Percentiles rank a stretch among this genome's conserved stretches.
phyloP scores from a whole-genome alignment of 169 alveolate genomes.

The Plasmodium fragile region DNA sequence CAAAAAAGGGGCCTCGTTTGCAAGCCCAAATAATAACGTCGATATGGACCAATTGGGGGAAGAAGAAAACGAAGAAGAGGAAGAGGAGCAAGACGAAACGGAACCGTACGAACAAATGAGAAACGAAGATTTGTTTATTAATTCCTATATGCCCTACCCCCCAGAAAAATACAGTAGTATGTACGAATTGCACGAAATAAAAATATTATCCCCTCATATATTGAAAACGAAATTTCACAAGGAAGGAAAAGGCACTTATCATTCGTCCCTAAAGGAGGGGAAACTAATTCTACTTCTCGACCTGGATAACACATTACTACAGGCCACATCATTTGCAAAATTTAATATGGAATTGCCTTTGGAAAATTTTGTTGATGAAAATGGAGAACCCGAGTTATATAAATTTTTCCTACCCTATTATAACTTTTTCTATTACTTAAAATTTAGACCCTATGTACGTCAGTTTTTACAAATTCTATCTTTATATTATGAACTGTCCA shows the following conservation, averaged over 20 bases:
- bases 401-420: slow-evolving; percentile 91
- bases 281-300: slow-evolving; percentile 90
- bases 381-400: slow-evolving; percentile 93
- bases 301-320: slow-evolving; percentile 92
- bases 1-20: neutral
- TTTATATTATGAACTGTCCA: slow-evolving; percentile 91
- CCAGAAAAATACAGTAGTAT: slow-evolving; percentile 73
- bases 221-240: slow-evolving; percentile 44
- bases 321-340: slow-evolving; percentile 90
- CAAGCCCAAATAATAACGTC: neutral
- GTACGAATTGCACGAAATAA: slow-evolving; percentile 76
- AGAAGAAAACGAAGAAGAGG: neutral
- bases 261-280: slow-evolving; percentile 80
- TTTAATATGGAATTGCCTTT: slow-evolving; percentile 88
- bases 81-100: neutral
- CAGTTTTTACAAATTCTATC: slow-evolving; percentile 89
- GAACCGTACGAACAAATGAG: neutral
- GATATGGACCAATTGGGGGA: neutral
- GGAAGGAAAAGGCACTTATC: slow-evolving; percentile 34
- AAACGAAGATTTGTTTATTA: slow-evolving; percentile 47
- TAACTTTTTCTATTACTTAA: slow-evolving; percentile 89
- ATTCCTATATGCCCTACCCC: slow-evolving; percentile 71
- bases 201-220: slow-evolving; percentile 71
- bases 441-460: slow-evolving; percentile 92
- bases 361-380: slow-evolving; percentile 89